phyloP scores from a whole-genome alignment of 495 filamentous ascomycete genomes.

The Lasiosphaeria hispida region DNA sequence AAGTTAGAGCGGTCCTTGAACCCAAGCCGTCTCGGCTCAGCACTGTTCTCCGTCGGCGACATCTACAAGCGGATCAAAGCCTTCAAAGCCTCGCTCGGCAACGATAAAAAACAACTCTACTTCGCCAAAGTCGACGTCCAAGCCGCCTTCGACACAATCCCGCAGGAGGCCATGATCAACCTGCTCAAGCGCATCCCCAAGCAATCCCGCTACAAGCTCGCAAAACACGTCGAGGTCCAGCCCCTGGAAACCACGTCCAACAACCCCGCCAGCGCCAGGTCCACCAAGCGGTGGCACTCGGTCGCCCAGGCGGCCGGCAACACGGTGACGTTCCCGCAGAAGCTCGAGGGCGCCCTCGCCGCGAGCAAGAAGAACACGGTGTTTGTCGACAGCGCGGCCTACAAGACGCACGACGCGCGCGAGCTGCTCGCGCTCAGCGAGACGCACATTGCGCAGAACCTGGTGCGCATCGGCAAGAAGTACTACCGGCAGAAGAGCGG shows the following conservation, averaged over 20 bases:
- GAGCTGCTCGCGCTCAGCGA: constrained; percentile 67
- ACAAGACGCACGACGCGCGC: constrained; percentile 51
- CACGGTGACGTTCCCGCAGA: constrained; percentile 52
- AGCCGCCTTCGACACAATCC: constrained; percentile 93
- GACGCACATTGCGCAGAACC: constrained; percentile 76
- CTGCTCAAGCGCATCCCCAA: constrained; percentile 64
- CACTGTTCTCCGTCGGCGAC: constrained; percentile 77
- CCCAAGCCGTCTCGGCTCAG: constrained; percentile 64
- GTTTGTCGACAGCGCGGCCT: constrained; percentile 64
- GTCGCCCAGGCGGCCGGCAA: constrained; percentile 54
- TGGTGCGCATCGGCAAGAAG: constrained; percentile 86
- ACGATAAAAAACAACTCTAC: constrained; percentile 42
- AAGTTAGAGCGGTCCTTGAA: constrained; percentile 70
- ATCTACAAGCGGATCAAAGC: constrained; percentile 71
- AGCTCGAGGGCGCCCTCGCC: constrained; percentile 48
- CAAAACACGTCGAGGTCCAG: constrained; percentile 71
- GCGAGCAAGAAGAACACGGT: constrained; percentile 61
- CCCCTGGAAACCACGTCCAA: constrained; percentile 28
- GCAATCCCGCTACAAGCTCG: constrained; percentile 66
- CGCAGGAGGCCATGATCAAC: constrained; percentile 67
- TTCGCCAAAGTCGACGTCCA: constrained; percentile 93
- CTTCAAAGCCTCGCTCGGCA: constrained; percentile 56
- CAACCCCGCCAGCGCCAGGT: constrained; percentile 11
- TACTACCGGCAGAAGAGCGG: constrained; percentile 85
- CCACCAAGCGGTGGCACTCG: constrained; percentile 61